Evolutionary conservation across 2,329 filamentous ascomycete species (phyloP).

Genomic region (Tolypocladium tundrense): DNA sequence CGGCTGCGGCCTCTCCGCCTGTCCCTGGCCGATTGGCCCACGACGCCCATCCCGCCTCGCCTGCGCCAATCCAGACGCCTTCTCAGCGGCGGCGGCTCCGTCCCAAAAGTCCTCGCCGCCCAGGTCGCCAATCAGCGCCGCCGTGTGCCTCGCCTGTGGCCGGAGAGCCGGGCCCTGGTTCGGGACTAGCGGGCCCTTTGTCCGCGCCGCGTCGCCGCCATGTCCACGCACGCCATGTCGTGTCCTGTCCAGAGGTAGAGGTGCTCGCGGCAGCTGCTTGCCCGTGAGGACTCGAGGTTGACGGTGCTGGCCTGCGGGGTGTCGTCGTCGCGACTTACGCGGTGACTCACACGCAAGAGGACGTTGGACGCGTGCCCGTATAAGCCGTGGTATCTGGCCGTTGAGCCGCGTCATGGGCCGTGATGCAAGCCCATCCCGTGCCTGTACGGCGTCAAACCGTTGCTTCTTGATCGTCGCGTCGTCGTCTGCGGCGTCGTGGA

Average conservation of each 20-base stretch:
- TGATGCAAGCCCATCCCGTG: neutral
- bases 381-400: no score
- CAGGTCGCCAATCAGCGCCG: neutral
- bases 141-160: neutral
- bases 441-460: neutral
- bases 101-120: neutral
- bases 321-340: neutral
- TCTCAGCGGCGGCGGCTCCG: neutral
- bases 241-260: neutral
- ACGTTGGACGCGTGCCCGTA: neutral
- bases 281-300: no score
- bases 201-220: constrained; percentile 2
- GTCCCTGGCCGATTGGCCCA: neutral
- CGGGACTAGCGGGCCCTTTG: constrained; percentile 4
- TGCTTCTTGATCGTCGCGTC: neutral
- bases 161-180: neutral
- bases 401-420: neutral
- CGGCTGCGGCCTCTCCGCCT: neutral
- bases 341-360: neutral
- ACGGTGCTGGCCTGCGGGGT: neutral
- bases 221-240: constrained; percentile 3
- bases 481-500: neutral
- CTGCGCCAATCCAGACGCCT: no score
- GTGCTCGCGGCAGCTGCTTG: no score
- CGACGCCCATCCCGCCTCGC: neutral